phyloP scores from a whole-genome alignment of 441 rosid species.

The Euphorbia corollata region DNA sequence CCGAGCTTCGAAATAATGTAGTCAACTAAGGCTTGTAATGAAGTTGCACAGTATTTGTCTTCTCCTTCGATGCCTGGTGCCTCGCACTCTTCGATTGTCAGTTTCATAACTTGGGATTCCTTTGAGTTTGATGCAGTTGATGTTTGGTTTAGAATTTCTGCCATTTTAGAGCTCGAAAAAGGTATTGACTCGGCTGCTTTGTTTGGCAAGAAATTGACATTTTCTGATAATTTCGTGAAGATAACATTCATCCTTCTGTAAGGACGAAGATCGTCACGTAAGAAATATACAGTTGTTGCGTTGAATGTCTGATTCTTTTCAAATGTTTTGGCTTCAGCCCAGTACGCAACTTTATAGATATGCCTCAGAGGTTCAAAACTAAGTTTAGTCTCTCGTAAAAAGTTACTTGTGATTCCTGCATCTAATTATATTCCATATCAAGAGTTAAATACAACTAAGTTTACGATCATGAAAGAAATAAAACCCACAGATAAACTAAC shows the following conservation, averaged over 20 bases:
- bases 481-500: neutral
- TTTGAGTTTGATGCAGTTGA: neutral
- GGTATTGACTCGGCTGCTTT: neutral
- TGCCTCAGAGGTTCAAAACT: neutral
- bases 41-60: conserved; percentile 9
- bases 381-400: neutral
- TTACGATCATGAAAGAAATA: too few species aligned
- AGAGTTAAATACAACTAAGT: too few species aligned
- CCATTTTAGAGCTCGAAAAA: neutral
- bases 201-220: neutral
- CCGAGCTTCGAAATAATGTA: neutral
- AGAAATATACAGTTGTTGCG: neutral
- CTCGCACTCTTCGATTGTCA: conserved; percentile 7
- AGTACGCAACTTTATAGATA: neutral
- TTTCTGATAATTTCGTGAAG: neutral
- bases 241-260: neutral
- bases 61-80: conserved; percentile 7
- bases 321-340: conserved; percentile 4
- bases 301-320: neutral
- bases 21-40: conserved; percentile 9
- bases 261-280: neutral
- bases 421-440: neutral
- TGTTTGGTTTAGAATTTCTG: neutral
- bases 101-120: conserved; percentile 3
- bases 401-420: neutral